A percentile compares a stretch with the other conserved stretches of the same genome.
Conservation (phyloP, 2,329 filamentous ascomycete genomes). For the Phyllosticta ampelicida region DNA sequence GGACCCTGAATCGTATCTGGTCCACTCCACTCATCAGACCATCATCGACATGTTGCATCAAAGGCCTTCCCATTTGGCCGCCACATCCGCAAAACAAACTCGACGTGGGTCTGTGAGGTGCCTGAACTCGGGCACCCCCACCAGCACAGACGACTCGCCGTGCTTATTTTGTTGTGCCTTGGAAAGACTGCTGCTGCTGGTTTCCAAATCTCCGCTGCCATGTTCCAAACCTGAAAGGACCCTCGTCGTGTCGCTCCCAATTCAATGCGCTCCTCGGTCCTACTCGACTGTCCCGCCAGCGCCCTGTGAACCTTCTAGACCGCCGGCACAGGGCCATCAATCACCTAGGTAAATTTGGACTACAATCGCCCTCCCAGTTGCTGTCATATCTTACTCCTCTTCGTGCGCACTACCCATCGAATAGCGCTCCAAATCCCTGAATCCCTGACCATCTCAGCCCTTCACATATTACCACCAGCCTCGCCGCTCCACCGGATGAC, state of each 20-base stretch:
- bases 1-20: not conserved
- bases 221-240: not conserved
- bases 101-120: not conserved
- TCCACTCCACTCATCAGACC: not conserved
- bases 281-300: not conserved
- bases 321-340: not conserved
- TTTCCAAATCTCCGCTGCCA: not conserved
- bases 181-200: not conserved
- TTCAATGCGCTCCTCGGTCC: not conserved
- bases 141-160: no score
- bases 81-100: not conserved
- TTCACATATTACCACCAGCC: slow-evolving; percentile 7
- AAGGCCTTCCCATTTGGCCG: not conserved
- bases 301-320: not conserved
- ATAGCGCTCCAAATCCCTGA: not conserved
- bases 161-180: no score
- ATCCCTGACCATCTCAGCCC: slow-evolving; percentile 11
- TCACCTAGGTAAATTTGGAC: not conserved
- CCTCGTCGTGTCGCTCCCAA: not conserved
- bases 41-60: not conserved
- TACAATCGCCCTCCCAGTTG: not conserved
- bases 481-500: not conserved
- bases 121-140: no score
- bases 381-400: not conserved
- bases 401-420: not conserved